Evolutionary conservation across 2,329 filamentous ascomycete species (phyloP).

Genomic region (Paecilomyces sp.): DNA sequence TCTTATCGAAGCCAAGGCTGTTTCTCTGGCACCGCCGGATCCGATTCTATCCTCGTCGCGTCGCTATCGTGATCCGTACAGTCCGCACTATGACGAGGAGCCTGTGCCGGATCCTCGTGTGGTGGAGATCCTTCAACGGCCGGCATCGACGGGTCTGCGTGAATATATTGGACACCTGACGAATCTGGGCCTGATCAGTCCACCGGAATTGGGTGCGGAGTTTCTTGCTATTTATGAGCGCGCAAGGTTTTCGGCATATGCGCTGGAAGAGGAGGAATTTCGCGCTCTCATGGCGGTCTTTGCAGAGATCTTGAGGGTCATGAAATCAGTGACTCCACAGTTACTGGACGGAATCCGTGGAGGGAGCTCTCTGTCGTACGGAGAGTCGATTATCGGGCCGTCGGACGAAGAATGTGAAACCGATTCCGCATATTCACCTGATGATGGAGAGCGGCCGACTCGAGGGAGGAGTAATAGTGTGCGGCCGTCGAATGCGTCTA

Average conservation of each 20-base stretch:
- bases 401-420: conserved; percentile 34
- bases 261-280: conserved; percentile 65
- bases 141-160: conserved; percentile 64
- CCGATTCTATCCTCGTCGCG: conserved; percentile 36
- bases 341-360: conserved; percentile 38
- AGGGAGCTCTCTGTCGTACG: conserved; percentile 15
- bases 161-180: conserved; percentile 70
- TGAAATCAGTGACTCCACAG: conserved; percentile 57
- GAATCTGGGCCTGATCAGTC: conserved; percentile 55
- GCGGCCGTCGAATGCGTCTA: conserved; percentile 19
- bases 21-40: conserved; percentile 68
- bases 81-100: conserved; percentile 20
- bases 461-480: conserved; percentile 18
- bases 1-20: conserved; percentile 83
- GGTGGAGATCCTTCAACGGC: conserved; percentile 64
- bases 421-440: conserved; percentile 17
- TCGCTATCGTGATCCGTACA: conserved; percentile 21
- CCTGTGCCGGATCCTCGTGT: conserved; percentile 57
- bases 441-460: conserved; percentile 11
- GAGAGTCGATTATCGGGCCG: conserved; percentile 29
- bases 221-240: conserved; percentile 77
- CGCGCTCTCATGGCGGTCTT: conserved; percentile 76
- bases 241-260: conserved; percentile 69
- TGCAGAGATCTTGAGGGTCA: conserved; percentile 68
- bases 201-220: conserved; percentile 40